Evolutionary conservation across 1,139 yeast genomes (phyloP), one percentile per base, ranked within the genome.

Genomic region (Yamadazyma spencermartinsiae): DNA sequence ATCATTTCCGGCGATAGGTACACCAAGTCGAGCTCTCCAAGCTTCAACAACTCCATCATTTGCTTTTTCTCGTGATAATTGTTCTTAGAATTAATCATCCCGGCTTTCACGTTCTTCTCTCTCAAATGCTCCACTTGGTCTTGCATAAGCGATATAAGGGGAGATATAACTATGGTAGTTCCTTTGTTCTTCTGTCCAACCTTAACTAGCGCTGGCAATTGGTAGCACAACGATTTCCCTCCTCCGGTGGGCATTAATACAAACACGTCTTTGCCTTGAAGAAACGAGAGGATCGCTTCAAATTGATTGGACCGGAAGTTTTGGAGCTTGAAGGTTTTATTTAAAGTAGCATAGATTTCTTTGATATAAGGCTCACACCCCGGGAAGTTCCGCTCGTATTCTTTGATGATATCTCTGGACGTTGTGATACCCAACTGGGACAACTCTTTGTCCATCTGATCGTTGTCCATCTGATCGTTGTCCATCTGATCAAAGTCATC

Each of bases 221-320:
- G 99, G 60, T 90, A 94, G 57, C 99, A 94, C 31, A 94, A 66
- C 0, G 98, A 90, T 59, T 94, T 94, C 36, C 99, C 99, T 36
- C 98, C 98, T 32, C 99, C 99, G 0, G 99, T 94, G 0, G 99
- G 99, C 97, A 94, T 92, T 49, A 94, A 69, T 2, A 94, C 97
- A 65, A 94, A 88, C 0, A 87, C 96, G 59, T 94, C 98, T 35
- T 76, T 74, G 1, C 96, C 96, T 11, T 74, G 61, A 25, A 94
- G 65, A 0, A 96, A 83, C 0, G 96, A 82, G 50, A 84, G 80
- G 10, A 94, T 76, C 0, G 98, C 98, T 42, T 87, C 94, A 30
- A 82, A 64, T 56, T 94, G 99, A 56, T 92, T 87, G 3, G 82
- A 76, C 38, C 99, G 74, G 57, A 94, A 94, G 0, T 76, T 71